Evolutionary conservation across 257 asterid genomes (phyloP), one percentile per base, ranked within the genome.

Genomic region (Nicotiana attenuata): DNA sequence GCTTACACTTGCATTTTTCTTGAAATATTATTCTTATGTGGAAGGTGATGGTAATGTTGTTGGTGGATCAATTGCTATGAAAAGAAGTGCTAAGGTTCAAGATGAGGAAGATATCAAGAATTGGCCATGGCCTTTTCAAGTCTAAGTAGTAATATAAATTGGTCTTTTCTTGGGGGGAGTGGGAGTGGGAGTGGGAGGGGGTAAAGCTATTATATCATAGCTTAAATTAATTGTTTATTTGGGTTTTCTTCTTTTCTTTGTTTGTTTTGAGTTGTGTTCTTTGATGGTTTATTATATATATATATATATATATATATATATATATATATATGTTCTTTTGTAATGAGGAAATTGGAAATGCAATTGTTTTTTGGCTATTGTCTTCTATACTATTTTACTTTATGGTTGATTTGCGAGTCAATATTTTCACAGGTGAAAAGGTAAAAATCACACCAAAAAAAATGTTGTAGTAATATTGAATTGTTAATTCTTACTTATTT

Each of bases 61-160:
- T 57, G 84, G 81, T 66, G 80, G 81, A 0, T 38, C 45, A 19
- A 69, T 52, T 35, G 75, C 83, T 11, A 88, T 78, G 75, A 81
- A 65, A 88, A 92, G 88, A 80, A 87, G 90, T 82, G 92, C 90
- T 29, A 95, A 93, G 80, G 95, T 92, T 60, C 92, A 87, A 65
- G 92, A 89, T 81, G 97, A 92, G 3, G 97, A 91, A 57, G 97
- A 95, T 83, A 68, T 93, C 89, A 95, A 95, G 92, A 90, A 84
- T 61, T 92, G 91, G 97, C 98, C 98, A 33, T 93, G 95, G 97
- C 99, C 98, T 24, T 89, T 88, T 55, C 94, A 89, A 89, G 98
- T 95, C 60, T 90, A 82, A 82, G 19, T 16, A 3, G 50, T 41
- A 41, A 41, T 41, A 41, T 2, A 9, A 9, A 3, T 60, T 60